A percentile compares a stretch with the other conserved stretches of the same genome.
phyloP scores from a whole-genome alignment of 2,329 filamentous ascomycete species.

The Ceratocystis smalleyi region DNA sequence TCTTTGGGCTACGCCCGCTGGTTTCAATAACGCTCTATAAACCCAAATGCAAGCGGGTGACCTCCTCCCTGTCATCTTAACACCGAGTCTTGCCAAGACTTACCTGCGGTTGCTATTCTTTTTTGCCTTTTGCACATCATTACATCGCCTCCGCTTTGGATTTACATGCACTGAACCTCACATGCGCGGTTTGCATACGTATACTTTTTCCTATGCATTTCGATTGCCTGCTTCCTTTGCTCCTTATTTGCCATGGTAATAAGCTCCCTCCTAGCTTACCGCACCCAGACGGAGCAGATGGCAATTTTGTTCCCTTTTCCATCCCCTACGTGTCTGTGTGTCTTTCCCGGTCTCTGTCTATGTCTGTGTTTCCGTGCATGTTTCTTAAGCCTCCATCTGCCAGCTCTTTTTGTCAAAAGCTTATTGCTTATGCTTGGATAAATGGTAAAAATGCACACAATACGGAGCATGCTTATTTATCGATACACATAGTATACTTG shows the following conservation, averaged over 20 bases:
- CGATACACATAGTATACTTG: background rate
- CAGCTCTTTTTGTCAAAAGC: background rate
- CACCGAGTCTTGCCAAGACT: background rate
- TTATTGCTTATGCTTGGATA: background rate
- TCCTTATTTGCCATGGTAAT: too few species aligned
- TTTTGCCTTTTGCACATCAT: background rate
- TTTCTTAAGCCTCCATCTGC: background rate
- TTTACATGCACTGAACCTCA: too few species aligned
- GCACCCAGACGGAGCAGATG: too few species aligned
- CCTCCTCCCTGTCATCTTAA: background rate
- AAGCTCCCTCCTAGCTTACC: too few species aligned
- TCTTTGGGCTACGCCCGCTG: background rate
- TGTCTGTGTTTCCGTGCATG: background rate
- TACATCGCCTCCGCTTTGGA: too few species aligned
- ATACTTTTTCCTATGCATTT: too few species aligned
- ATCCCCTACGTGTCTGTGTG: background rate
- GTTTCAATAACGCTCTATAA: background rate
- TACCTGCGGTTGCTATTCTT: background rate
- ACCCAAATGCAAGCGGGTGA: background rate
- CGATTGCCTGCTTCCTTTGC: too few species aligned
- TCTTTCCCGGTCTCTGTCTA: background rate
- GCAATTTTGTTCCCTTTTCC: too few species aligned
- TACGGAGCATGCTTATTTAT: background rate
- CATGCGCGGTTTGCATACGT: too few species aligned
- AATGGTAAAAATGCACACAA: background rate